These are phyloP conservation scores for Carpinus fangiana DNA, from an alignment of 306 rosid species.

Conservation along the genomic window DNA sequence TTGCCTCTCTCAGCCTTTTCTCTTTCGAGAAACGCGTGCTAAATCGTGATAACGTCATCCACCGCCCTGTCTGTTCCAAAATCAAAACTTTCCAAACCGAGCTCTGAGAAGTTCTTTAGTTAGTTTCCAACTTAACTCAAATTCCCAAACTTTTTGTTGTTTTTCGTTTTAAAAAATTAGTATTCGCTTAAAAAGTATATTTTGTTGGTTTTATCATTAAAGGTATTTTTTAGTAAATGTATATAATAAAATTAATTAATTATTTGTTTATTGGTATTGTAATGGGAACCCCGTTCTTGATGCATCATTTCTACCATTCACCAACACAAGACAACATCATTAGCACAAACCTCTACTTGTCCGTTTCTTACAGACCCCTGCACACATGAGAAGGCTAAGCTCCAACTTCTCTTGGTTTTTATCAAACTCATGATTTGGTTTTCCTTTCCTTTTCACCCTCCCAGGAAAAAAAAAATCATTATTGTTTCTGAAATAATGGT, in stretches of 20 bases:
- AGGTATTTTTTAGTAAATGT: neutral
- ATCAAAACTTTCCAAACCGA: slow-evolving; percentile 13
- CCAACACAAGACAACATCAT: slow-evolving; percentile 91
- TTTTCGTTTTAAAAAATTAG: neutral
- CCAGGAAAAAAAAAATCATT: slow-evolving; percentile 27
- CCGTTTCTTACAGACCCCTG: slow-evolving; percentile 55
- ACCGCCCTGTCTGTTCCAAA: neutral
- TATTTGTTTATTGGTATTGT: slow-evolving; percentile 31
- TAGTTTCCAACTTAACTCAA: neutral
- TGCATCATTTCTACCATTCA: slow-evolving; percentile 82
- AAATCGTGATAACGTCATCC: slow-evolving; percentile 66
- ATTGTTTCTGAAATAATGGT: slow-evolving; percentile 53
- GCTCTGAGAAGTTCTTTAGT: neutral
- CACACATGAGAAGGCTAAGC: slow-evolving; percentile 26
- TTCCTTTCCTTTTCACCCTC: slow-evolving; percentile 34
- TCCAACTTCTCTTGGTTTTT: slow-evolving; percentile 46
- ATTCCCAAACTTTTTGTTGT: neutral
- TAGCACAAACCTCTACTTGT: slow-evolving; percentile 62
- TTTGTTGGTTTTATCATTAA: slow-evolving; percentile 34
- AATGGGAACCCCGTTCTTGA: slow-evolving; percentile 69
- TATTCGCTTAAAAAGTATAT: slow-evolving; percentile 29
- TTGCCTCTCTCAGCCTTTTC: slow-evolving; percentile 45
- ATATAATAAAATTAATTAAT: neutral
- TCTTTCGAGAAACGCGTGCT: slow-evolving; percentile 75
- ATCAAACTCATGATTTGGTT: slow-evolving; percentile 64